Base-by-base conservation (phyloP, 306 rosid species). In the Cucurbita moschata region DNA sequence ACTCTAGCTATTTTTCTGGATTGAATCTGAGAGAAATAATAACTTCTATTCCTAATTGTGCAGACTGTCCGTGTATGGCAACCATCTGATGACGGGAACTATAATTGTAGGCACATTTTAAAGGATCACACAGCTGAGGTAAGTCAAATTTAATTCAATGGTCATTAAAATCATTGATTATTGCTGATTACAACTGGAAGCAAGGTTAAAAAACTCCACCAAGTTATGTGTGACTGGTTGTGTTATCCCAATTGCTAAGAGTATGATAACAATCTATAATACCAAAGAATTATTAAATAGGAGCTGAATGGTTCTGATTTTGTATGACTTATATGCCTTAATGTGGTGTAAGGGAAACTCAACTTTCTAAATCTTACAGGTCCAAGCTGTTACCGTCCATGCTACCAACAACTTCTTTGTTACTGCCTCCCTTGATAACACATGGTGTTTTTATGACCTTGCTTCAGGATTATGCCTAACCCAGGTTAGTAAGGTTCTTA, bases 61-160 rank as follows among this genome's bases (percentile, higher is more conserved):
- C 87, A 95, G 99, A 89, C 99, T 10, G 97, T 95, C 57, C 97
- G 99, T 23, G 66, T 89, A 73, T 95, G 99, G 99, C 93, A 91
- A 88, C 85, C 78, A 38, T 83, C 96, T 71, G 89, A 89, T 76
- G 96, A 87, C 76, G 97, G 96, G 70, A 81, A 72, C 83, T 95
- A 91, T 60, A 83, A 75, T 81, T 91, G 99, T 79, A 82, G 79
- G 26, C 97, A 95, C 70, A 74, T 87, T 73, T 77, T 95, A 78
- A 88, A 77, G 79, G 99, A 95, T 82, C 99, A 95, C 77, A 74
- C 88, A 4, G 97, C 96, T 11, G 99, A 95, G 97, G 99, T 87
- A 81, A 79, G 49, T 49, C 10, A 30, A 61, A 68, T 71, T 72
- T 42, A 26, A 55, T 14, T 77, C 59, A 42, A 51, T 23, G 26